Conservation (phyloP, 768 basidiomycete genomes). For the Auricularia cornea region DNA sequence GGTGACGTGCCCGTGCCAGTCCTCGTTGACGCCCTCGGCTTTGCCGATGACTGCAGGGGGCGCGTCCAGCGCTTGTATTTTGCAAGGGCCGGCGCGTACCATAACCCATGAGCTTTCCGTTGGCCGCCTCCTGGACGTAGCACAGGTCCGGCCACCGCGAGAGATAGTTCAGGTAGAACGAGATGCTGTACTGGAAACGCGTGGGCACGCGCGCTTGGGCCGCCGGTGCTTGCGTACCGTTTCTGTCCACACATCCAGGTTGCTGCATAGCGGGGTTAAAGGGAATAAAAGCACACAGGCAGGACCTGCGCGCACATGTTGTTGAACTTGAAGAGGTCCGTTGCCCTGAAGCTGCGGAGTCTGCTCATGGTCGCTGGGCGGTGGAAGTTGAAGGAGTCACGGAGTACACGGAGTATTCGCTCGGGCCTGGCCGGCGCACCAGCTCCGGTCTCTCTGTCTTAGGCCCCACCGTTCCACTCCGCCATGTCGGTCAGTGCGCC, state of each 20-base stretch:
- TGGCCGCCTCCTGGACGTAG: slow-evolving; percentile 72
- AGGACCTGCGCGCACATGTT: slow-evolving; percentile 50
- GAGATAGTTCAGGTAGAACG: slow-evolving; percentile 84
- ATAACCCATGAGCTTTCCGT: slow-evolving; percentile 86
- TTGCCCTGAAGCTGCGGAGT: slow-evolving; percentile 75
- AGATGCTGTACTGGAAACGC: slow-evolving; percentile 63
- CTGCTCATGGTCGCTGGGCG: slow-evolving; percentile 57
- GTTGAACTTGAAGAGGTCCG: slow-evolving; percentile 90
- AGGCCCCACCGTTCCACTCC: background rate
- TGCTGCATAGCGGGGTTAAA: slow-evolving; percentile 38
- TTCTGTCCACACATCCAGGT: slow-evolving; percentile 95
- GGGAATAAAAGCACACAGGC: background rate
- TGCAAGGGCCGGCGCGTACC: slow-evolving; percentile 39
- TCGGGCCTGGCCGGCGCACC: no score
- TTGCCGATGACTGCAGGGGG: slow-evolving; percentile 74
- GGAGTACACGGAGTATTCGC: no score
- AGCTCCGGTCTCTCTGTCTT: background rate
- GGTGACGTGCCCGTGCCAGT: slow-evolving; percentile 94
- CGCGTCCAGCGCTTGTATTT: background rate
- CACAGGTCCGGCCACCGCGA: slow-evolving; percentile 90
- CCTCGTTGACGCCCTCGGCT: slow-evolving; percentile 64
- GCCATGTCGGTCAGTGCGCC: background rate
- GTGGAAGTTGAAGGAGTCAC: no score
- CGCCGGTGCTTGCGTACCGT: slow-evolving; percentile 49
- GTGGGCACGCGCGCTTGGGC: background rate